Conservation (phyloP, 768 basidiomycete genomes). For the Nidularia pulvinata region DNA sequence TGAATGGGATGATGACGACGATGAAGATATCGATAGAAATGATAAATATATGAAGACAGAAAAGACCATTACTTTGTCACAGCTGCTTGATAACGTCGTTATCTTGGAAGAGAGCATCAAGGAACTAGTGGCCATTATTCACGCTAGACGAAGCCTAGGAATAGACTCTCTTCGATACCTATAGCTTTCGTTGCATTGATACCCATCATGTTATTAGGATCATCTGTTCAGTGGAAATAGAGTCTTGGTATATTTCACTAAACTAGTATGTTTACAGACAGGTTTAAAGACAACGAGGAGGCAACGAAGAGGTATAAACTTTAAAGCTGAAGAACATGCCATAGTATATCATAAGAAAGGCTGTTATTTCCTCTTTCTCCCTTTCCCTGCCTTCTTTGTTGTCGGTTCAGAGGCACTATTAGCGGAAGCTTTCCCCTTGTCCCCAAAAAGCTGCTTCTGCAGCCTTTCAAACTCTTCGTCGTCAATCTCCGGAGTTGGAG, state of each 20-base stretch:
- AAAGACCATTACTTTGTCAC: constrained; percentile 71
- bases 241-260: background rate
- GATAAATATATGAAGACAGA: constrained; percentile 22
- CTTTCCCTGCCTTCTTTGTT: constrained; percentile 25
- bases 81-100: constrained; percentile 90
- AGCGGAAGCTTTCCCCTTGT: constrained; percentile 31
- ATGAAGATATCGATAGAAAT: constrained; percentile 28
- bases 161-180: constrained; percentile 82
- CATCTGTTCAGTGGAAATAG: too few species aligned
- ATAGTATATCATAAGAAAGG: constrained; percentile 1
- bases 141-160: constrained; percentile 81
- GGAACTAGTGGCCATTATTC: constrained; percentile 84
- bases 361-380: constrained; percentile 31
- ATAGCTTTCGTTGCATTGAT: constrained; percentile 25
- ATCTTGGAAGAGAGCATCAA: constrained; percentile 95
- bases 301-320: background rate
- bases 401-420: constrained; percentile 7
- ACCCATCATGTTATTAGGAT: constrained; percentile 5
- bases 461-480: constrained; percentile 65
- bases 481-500: constrained; percentile 55
- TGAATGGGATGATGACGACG: constrained; percentile 8
- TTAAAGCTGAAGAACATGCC: background rate
- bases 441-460: constrained; percentile 55
- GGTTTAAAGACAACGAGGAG: background rate
- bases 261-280: background rate